Percentiles rank a stretch among this genome's conserved stretches.
Evolutionary conservation across 2,329 filamentous ascomycete genomes (phyloP).

Genomic region (Allantophomopsis lycopodina): DNA sequence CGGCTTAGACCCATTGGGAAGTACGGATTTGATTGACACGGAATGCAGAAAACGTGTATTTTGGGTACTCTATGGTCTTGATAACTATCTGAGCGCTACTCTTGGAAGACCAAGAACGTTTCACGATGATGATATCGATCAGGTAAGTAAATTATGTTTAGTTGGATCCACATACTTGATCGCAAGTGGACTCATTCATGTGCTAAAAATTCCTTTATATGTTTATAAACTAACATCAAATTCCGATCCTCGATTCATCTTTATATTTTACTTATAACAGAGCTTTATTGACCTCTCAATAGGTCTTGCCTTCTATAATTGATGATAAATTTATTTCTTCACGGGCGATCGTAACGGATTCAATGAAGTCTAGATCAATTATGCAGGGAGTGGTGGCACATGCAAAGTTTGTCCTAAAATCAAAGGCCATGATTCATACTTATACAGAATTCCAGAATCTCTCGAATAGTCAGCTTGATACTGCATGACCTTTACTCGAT

Average conservation of each 20-base stretch:
- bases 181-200: no score
- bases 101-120: constrained; percentile 46
- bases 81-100: constrained; percentile 49
- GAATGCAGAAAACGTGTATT: constrained; percentile 43
- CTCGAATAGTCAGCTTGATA: constrained; percentile 27
- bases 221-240: no score
- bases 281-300: neutral
- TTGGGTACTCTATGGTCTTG: constrained; percentile 50
- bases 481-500: constrained; percentile 29
- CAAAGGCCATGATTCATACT: neutral
- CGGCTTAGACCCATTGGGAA: constrained; percentile 7
- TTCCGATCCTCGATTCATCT: neutral
- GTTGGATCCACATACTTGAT: no score
- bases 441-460: constrained; percentile 15
- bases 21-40: constrained; percentile 22
- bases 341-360: neutral
- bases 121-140: constrained; percentile 52
- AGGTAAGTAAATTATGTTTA: constrained; percentile 14
- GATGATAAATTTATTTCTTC: neutral
- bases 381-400: constrained; percentile 31
- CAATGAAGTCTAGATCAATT: constrained; percentile 16
- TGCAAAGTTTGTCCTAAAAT: constrained; percentile 16
- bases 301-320: neutral
- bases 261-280: neutral
- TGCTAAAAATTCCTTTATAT: neutral